Base-by-base conservation (phyloP, 129 eudicot genomes). In the Calendula officinalis region DNA sequence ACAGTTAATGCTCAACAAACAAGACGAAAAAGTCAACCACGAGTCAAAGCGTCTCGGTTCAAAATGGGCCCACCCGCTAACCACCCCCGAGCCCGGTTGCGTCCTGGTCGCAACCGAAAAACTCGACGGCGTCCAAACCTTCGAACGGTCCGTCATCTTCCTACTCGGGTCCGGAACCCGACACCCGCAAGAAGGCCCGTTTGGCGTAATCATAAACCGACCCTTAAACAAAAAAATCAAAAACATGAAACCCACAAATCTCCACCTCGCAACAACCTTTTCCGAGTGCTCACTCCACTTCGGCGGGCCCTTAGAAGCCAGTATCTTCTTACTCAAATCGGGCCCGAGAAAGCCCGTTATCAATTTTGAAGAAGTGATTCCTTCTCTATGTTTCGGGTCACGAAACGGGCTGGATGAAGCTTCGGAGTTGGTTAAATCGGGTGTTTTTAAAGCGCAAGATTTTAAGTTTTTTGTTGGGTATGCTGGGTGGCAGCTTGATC, bases 51-150 rank as follows among this genome's bases (percentile, higher is more conserved):
- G 75, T n/a, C 85, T 88, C 8, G 95, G 95, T 49, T 65, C 70
- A 62, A 92, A 88, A 77, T 92, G 99, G 99, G 96, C 99, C 1
- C 99, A 92, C 56, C 99, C 96, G 1, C 72, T 92, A 56, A 81
- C 95, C 63, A 72, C 88, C 59, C 96, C 95, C 0, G 96, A 92
- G 67, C 74, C 83, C 6, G 99, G 99, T 36, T 92, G 96, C 35
- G 89, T 92, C 49, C 96, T 92, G 14, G 80, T 92, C 49, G 99
- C 99, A 59, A 88, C 96, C 0, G 99, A 92, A 73, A 85, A 81
- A 74, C 95, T 92, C 11, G 99, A 92, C 22, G 91, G 95, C 44
- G 91, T 78, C 17, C 85, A 78, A 56, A 72, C 75, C n/a, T 92
- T 92, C 47, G 96, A 85, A 69, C 80, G 99, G 68, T 88, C 91